Evolutionary conservation across 345 rosid species (phyloP).

Genomic region (Cardamine chenopodiifolia): DNA sequence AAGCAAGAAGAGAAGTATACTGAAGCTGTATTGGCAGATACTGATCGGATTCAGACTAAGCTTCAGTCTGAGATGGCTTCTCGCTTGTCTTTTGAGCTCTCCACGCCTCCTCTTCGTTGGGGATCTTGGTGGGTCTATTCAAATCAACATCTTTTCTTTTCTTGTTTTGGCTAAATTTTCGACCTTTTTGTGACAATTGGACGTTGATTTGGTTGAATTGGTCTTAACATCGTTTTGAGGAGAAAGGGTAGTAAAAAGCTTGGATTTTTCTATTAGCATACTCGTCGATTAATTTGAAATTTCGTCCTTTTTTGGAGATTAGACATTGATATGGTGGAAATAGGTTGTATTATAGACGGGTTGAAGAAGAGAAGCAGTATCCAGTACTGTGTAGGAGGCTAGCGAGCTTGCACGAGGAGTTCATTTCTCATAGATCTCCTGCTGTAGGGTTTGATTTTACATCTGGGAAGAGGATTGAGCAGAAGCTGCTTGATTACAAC

Average conservation of each 20-base stretch:
- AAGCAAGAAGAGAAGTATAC: conserved; percentile 95
- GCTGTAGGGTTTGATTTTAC: conserved; percentile 81
- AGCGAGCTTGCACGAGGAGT: conserved; percentile 76
- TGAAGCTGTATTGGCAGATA: conserved; percentile 79
- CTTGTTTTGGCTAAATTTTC: not conserved
- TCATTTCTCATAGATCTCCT: conserved; percentile 77
- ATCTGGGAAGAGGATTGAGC: conserved; percentile 91
- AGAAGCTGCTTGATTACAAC: conserved; percentile 91
- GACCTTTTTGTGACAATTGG: not conserved
- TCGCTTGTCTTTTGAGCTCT: conserved; percentile 74
- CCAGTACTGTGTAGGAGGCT: conserved; percentile 78
- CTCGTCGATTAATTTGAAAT: conserved; percentile 4
- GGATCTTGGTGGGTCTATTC: conserved; percentile 69
- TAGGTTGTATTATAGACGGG: conserved; percentile 90
- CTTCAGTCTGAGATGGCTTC: conserved; percentile 95
- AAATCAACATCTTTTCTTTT: not conserved
- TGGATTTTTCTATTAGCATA: not conserved
- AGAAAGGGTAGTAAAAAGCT: conserved; percentile 9
- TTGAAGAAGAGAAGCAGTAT: conserved; percentile 93
- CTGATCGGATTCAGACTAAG: conserved; percentile 76
- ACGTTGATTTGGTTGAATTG: not conserved
- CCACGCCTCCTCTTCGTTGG: conserved; percentile 92
- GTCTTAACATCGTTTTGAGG: not conserved
- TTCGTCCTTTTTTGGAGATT: conserved; percentile 1
- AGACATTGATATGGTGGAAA: conserved; percentile 11